Base-by-base conservation (phyloP, 1,139 yeast species). In the Kodamaea sp. region DNA sequence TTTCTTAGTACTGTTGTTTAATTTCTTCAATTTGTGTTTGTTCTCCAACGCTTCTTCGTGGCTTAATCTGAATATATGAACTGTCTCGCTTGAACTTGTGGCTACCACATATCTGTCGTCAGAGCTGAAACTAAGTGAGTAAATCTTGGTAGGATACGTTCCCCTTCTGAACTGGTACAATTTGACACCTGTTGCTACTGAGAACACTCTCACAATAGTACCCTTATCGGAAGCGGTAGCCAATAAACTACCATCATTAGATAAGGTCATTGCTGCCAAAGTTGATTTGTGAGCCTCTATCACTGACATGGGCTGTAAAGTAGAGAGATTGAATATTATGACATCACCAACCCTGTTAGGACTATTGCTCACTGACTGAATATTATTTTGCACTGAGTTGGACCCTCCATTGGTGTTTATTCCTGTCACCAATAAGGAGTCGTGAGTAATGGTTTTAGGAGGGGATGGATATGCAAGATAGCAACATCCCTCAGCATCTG, bases 181-280 rank as follows among this genome's bases (percentile, higher is more conserved):
- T 51, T 90, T 87, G 14, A 78, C 73, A 0, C 97, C 97, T 0
- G 86, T 76, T 18, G 83, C 84, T 1, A 88, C 88, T n/a, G 83
- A 73, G 52, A 92, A 92, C 2, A 92, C 87, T 38, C 98, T 69
- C 2, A 92, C 80, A 29, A 92, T 88, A 0, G 98, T 92, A 4
- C 98, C 98, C 55, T 89, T 89, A 46, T 88, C 96, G 12, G 96
- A 86, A 1, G 97, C 96, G 0, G 97, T 89, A 1, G 97, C 97
- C 31, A 92, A 66, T 31, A 88, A 59, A 0, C 82, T 70, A 1
- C 98, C 98, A 53, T 89, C 95, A 28, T 71, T 68, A 45, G 92
- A 87, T 35, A 92, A 66, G 1, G 89, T 70, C 43, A 90, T 66
- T 1, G 90, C 84, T 0, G 97, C 90, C 35, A 92, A 66, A 10